Conservation (phyloP, 2,329 filamentous ascomycete species). For the Albophoma yamanashiensis region DNA sequence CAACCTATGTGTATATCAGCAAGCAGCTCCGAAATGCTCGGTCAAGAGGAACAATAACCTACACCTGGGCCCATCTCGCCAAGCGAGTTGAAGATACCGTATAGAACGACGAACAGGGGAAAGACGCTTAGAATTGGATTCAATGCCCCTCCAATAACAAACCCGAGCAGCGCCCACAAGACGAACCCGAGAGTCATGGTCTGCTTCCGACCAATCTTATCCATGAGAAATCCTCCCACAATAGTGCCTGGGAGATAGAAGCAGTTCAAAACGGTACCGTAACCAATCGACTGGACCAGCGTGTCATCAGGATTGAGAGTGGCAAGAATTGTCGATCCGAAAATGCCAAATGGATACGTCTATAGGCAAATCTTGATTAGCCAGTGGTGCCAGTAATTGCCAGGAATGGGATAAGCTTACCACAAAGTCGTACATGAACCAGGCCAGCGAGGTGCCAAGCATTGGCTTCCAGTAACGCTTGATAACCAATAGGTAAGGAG, state of each 20-base stretch:
- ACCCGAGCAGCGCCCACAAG: constrained; percentile 26
- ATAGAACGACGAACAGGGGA: constrained; percentile 39
- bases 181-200: constrained; percentile 13
- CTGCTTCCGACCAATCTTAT: constrained; percentile 24
- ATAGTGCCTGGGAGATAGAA: constrained; percentile 14
- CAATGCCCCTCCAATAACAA: constrained; percentile 38
- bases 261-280: constrained; percentile 11
- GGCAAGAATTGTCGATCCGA: constrained; percentile 12
- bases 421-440: constrained; percentile 31
- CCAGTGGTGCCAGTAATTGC: background rate
- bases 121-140: constrained; percentile 32
- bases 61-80: constrained; percentile 24
- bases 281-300: constrained; percentile 11
- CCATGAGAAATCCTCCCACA: constrained; percentile 27
- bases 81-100: constrained; percentile 33
- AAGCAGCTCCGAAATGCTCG: constrained; percentile 11
- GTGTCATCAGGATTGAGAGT: constrained; percentile 9
- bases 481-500: constrained; percentile 13
- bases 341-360: constrained; percentile 14
- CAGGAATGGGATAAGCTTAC: background rate
- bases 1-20: constrained; percentile 4
- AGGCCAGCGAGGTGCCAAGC: constrained; percentile 37
- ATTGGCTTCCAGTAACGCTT: constrained; percentile 32
- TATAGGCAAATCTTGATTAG: background rate
- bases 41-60: constrained; percentile 8